These are phyloP conservation scores for Combretum micranthum DNA, from an alignment of 345 rosid species.

Conservation along the genomic window DNA sequence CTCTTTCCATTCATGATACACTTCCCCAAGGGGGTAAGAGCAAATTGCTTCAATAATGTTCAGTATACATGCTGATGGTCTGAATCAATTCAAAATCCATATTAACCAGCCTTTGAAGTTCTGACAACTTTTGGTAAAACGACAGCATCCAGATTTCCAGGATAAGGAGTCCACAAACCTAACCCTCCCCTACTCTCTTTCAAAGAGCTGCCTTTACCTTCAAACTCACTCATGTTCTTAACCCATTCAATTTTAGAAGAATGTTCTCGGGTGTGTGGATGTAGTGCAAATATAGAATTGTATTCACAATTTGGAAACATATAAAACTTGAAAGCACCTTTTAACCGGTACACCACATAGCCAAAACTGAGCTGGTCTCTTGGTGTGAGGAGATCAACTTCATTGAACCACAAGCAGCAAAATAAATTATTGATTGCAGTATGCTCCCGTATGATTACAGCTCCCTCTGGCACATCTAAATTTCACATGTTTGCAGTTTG, in stretches of 20 bases:
- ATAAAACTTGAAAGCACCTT: constrained; percentile 56
- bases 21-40: too few species aligned
- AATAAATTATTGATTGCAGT: constrained; percentile 74
- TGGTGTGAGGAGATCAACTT: constrained; percentile 92
- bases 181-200: constrained; percentile 86
- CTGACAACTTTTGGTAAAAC: constrained; percentile 57
- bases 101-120: constrained; percentile 92
- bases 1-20: too few species aligned
- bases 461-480: constrained; percentile 99
- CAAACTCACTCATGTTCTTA: constrained; percentile 57
- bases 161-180: constrained; percentile 94
- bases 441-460: constrained; percentile 79
- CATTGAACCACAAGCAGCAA: constrained; percentile 96
- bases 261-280: constrained; percentile 92
- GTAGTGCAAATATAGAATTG: constrained; percentile 73
- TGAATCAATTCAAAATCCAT: neutral
- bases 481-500: neutral
- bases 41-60: too few species aligned
- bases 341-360: constrained; percentile 69
- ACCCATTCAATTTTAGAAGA: constrained; percentile 97
- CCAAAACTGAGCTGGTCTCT: constrained; percentile 98
- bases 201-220: constrained; percentile 72
- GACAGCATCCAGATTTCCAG: constrained; percentile 66
- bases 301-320: constrained; percentile 97
- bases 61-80: too few species aligned